phyloP scores from a whole-genome alignment of 371 early-diverging fungal species.

The Rhizomucor miehei region DNA sequence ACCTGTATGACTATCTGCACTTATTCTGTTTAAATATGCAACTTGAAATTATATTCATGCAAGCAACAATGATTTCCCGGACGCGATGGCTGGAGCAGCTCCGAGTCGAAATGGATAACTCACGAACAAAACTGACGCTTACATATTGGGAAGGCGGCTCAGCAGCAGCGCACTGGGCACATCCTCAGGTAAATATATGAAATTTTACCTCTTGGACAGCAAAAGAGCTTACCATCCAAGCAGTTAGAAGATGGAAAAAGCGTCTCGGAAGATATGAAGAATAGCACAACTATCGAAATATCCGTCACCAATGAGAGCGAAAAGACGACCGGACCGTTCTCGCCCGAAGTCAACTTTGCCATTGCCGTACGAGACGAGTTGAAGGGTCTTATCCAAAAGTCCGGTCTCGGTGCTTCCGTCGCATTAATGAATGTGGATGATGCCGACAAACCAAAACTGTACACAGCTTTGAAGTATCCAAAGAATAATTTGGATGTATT shows the following conservation, averaged over 20 bases:
- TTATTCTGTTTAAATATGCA: slow-evolving; percentile 63
- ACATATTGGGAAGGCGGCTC: slow-evolving; percentile 63
- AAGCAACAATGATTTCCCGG: slow-evolving; percentile 56
- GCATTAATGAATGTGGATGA: slow-evolving; percentile 21
- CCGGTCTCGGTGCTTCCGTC: slow-evolving; percentile 46
- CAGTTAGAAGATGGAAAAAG: not conserved
- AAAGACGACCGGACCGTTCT: slow-evolving; percentile 13
- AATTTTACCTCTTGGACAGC: not conserved
- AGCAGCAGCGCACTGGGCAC: slow-evolving; percentile 39
- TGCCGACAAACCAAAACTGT: slow-evolving; percentile 25
- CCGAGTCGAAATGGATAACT: slow-evolving; percentile 55
- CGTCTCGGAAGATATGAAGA: not conserved
- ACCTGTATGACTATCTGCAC: slow-evolving; percentile 69
- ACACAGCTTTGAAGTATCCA: slow-evolving; percentile 40
- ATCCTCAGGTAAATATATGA: slow-evolving; percentile 23
- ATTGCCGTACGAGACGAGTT: slow-evolving; percentile 40
- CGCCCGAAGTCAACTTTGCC: slow-evolving; percentile 12
- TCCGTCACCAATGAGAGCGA: slow-evolving; percentile 27
- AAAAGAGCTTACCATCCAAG: not conserved
- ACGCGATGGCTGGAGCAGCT: slow-evolving; percentile 68
- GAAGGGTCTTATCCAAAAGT: slow-evolving; percentile 37
- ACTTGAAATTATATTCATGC: slow-evolving; percentile 63
- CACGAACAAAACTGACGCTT: slow-evolving; percentile 52
- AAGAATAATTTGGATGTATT: slow-evolving; percentile 27
- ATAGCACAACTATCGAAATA: slow-evolving; percentile 27